Conservation (phyloP, 176 grass and related monocot genomes). For the Eremochloa ophiuroides region DNA sequence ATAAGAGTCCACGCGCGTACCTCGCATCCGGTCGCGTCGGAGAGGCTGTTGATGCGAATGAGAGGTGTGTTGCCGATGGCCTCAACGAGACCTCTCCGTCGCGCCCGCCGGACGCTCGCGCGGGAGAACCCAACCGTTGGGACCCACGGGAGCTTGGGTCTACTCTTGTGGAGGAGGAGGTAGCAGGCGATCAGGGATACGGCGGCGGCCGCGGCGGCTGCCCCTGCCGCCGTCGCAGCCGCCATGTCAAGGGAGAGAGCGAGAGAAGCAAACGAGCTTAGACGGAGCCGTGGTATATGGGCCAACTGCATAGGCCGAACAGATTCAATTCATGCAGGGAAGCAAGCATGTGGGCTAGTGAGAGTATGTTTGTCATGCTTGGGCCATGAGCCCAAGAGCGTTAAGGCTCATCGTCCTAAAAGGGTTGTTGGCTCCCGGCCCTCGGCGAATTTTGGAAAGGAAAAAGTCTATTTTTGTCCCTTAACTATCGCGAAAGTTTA, state of each 20-base stretch:
- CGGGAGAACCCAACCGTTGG: neutral
- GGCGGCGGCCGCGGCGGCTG: constrained; percentile 53
- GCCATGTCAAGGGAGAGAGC: constrained; percentile 39
- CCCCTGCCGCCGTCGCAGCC: constrained; percentile 38
- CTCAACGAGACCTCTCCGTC: constrained; percentile 59
- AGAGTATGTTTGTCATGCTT: neutral
- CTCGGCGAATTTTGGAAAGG: no score
- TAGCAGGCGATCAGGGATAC: constrained; percentile 52
- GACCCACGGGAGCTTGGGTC: constrained; percentile 11
- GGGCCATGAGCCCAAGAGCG: neutral
- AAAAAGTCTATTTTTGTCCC: no score
- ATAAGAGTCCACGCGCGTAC: constrained; percentile 8
- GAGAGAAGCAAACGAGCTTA: neutral
- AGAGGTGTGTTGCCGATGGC: constrained; percentile 83
- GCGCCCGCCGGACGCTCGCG: constrained; percentile 15
- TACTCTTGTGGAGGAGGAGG: constrained; percentile 28
- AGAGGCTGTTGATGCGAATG: constrained; percentile 96
- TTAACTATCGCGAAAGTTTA: no score
- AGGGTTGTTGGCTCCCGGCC: no score
- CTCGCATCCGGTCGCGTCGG: constrained; percentile 89
- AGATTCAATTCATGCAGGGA: neutral
- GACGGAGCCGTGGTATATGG: neutral
- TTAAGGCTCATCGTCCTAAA: neutral
- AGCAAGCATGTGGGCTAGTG: neutral
- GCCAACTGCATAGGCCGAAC: neutral